A percentile compares a stretch with the other conserved stretches of the same genome.
Evolutionary conservation across 2,329 filamentous ascomycete genomes (phyloP).

Genomic region (Diaporthe helianthi): DNA sequence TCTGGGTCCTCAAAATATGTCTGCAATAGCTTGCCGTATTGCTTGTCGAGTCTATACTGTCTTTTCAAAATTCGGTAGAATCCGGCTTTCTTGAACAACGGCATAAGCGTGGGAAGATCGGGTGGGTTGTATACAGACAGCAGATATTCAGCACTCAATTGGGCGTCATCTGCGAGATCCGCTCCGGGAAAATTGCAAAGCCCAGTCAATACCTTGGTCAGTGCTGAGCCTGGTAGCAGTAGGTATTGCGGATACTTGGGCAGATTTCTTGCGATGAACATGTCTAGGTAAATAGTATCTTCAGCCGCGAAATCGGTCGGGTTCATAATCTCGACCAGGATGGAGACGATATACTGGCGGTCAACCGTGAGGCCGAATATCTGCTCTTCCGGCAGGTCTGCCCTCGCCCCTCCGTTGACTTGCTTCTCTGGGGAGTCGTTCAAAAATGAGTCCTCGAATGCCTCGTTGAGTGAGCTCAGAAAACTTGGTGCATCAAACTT

Average conservation of each 20-base stretch:
- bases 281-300: conserved; percentile 94
- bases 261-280: conserved; percentile 96
- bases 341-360: conserved; percentile 90
- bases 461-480: conserved; percentile 93
- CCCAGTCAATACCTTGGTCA: conserved; percentile 81
- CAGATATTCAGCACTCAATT: conserved; percentile 95
- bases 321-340: conserved; percentile 90
- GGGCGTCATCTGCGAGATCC: conserved; percentile 88
- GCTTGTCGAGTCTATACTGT: conserved; percentile 79
- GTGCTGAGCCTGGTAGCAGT: conserved; percentile 82
- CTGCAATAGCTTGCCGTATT: conserved; percentile 79
- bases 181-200: conserved; percentile 84
- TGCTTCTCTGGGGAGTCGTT: conserved; percentile 77
- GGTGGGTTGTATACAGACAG: conserved; percentile 92
- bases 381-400: conserved; percentile 68
- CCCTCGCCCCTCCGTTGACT: conserved; percentile 58
- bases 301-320: conserved; percentile 74
- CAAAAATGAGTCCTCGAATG: conserved; percentile 92
- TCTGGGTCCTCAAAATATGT: conserved; percentile 86
- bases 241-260: conserved; percentile 98
- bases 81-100: conserved; percentile 77
- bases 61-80: conserved; percentile 94
- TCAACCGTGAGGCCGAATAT: conserved; percentile 78
- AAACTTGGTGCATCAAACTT: conserved; percentile 92
- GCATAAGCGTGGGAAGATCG: conserved; percentile 77